Percentiles rank a stretch among this genome's conserved stretches.
These are phyloP conservation scores for Penicillium turbatum DNA, from an alignment of 495 filamentous ascomycete genomes.

Conservation along the genomic window DNA sequence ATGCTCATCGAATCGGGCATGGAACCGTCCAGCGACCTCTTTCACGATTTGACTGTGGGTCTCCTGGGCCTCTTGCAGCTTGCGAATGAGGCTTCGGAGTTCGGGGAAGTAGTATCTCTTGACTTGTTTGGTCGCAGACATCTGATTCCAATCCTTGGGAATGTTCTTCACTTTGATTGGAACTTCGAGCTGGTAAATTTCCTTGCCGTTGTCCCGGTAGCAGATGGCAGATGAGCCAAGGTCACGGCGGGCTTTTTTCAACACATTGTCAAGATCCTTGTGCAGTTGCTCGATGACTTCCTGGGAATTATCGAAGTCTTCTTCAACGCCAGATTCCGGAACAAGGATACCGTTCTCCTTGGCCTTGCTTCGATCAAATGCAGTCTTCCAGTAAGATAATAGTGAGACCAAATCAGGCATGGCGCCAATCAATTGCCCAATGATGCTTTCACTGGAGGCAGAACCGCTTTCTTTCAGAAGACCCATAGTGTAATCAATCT, in stretches of 20 bases:
- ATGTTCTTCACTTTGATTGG: constrained; percentile 79
- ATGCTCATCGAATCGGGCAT: constrained; percentile 78
- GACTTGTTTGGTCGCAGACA: constrained; percentile 85
- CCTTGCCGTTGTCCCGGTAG: constrained; percentile 90
- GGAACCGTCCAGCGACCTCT: constrained; percentile 80
- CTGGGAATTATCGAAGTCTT: constrained; percentile 87
- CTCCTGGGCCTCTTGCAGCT: constrained; percentile 90
- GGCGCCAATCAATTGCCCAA: constrained; percentile 72
- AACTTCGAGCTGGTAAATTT: constrained; percentile 93
- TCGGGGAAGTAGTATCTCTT: constrained; percentile 95
- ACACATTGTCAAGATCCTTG: constrained; percentile 62
- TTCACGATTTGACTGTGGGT: constrained; percentile 90
- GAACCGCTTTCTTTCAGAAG: constrained; percentile 64
- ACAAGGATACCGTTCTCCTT: constrained; percentile 72
- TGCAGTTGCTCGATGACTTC: constrained; percentile 68
- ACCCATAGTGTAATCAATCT: constrained; percentile 87
- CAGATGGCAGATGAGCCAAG: constrained; percentile 65
- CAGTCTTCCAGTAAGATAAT: constrained; percentile 84
- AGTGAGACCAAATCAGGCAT: constrained; percentile 79
- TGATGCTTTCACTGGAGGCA: constrained; percentile 56
- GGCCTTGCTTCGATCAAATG: constrained; percentile 82
- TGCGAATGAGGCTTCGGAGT: constrained; percentile 71
- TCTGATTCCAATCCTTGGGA: constrained; percentile 87
- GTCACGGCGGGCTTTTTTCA: constrained; percentile 65
- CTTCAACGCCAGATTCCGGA: constrained; percentile 83